Evolutionary conservation across 108 stramenopile species (phyloP), one percentile per base, ranked within the genome.

Genomic region (Cylindrotheca closterium): DNA sequence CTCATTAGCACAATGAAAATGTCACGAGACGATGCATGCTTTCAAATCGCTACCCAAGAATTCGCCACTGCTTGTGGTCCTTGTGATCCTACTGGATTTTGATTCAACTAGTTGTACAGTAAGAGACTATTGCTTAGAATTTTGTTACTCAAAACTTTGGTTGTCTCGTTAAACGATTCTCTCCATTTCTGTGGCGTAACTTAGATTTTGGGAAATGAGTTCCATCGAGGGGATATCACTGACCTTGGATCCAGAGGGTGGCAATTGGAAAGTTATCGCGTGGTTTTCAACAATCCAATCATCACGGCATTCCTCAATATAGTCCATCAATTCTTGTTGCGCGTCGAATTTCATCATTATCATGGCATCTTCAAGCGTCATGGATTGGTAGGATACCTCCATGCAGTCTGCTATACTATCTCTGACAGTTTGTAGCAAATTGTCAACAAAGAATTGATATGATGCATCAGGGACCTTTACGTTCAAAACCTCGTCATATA

Each of bases 101-200:
- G n/a, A n/a, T n/a, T n/a, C n/a, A n/a, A n/a, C n/a, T n/a, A n/a
- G n/a, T n/a, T n/a, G n/a, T n/a, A n/a, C n/a, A n/a, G n/a, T n/a
- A n/a, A n/a, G n/a, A n/a, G n/a, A n/a, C n/a, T n/a, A n/a, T n/a
- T n/a, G n/a, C n/a, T n/a, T n/a, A n/a, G n/a, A n/a, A n/a, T n/a
- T n/a, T n/a, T n/a, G n/a, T n/a, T n/a, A n/a, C n/a, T n/a, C n/a
- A n/a, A n/a, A n/a, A n/a, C n/a, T n/a, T n/a, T n/a, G n/a, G n/a
- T n/a, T n/a, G 29, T 58, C 10, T 49, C 4, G 8, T 72, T 91
- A 95, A 10, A 95, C 87, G 62, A 96, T 96, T 54, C 95, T 78
- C 57, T 96, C 95, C 74, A 96, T 77, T 78, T 96, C 95, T 18
- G 88, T 88, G 17, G 95, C 95, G 77, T 96, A 96, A 58, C 78